phyloP scores from a whole-genome alignment of 805 yeast genomes.

The Cyberlindnera galapagoensis region DNA sequence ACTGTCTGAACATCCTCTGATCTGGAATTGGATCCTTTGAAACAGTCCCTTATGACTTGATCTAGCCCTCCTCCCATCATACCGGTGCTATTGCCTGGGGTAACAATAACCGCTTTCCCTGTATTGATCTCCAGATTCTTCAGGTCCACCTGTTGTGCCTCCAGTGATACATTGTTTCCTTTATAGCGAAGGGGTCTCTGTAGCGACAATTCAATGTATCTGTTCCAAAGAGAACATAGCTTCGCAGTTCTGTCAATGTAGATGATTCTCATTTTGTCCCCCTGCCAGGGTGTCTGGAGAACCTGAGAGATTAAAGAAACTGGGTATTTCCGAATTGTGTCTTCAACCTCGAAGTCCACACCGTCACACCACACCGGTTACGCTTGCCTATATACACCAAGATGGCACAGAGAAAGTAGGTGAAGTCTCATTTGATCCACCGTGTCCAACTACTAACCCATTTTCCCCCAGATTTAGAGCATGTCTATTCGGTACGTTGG shows the following conservation, averaged over 20 bases:
- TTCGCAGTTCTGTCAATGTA: too few species aligned
- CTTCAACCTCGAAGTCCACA: too few species aligned
- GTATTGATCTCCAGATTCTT: neutral
- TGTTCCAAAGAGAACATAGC: too few species aligned
- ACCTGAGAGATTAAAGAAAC: too few species aligned
- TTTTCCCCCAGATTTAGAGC: constrained; percentile 41
- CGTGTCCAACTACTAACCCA: too few species aligned
- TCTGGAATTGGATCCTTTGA: constrained; percentile 12
- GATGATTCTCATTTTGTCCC: too few species aligned
- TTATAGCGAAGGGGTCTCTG: too few species aligned
- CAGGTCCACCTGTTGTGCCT: neutral
- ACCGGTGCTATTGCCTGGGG: constrained; percentile 37
- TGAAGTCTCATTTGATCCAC: neutral
- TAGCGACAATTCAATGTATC: too few species aligned
- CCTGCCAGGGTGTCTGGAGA: too few species aligned
- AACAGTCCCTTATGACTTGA: constrained; percentile 26
- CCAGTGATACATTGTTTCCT: too few species aligned
- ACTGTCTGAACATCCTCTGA: constrained; percentile 22
- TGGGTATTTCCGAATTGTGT: too few species aligned
- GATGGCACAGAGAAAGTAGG: constrained; percentile 2
- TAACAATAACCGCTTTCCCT: constrained; percentile 24
- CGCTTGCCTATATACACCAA: neutral
- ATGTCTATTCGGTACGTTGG: constrained; percentile 59
- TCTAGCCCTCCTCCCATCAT: constrained; percentile 37
- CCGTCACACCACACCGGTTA: too few species aligned